Evolutionary conservation across 768 basidiomycete genomes (phyloP), one percentile per base, ranked within the genome.

Genomic region (Boletus rufocinnamomeus): DNA sequence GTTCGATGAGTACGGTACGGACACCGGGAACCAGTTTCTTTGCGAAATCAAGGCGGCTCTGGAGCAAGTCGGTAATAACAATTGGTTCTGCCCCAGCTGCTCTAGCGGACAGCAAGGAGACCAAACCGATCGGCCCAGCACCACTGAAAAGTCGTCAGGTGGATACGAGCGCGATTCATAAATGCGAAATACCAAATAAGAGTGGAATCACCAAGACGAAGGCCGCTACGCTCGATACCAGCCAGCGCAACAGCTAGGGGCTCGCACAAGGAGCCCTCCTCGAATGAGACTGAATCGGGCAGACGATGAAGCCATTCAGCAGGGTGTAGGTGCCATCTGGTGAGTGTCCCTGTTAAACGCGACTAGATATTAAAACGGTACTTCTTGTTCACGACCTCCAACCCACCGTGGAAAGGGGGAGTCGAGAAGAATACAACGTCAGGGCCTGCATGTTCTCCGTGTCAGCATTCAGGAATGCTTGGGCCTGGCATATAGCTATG

Each of bases 81-180:
- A 88, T 81, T 7, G 86, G 86, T 56, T 87, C 85, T 17, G 86
- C 87, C 8, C 86, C 86, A 43, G 86, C 86, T 48, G 87, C 86
- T 46, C 84, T 77, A 8, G 85, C 84, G 50, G 86, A 82, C 32
- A 88, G 77, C 21, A 88, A 76, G 19, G 86, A 77, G 27, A 84
- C 75, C 23, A 88, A 76, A 19, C 86, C 86, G 54, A 88, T 88
- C 3, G 87, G 86, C 19, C 86, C 86, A 25, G 86, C 84, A 55
- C 86, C 86, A 65, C 85, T 86, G 56, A 50, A 56, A 37, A 51
- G 21, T 16, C 27, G 44, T 71, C 45, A 72, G 70, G 40, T 23
- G 30, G 14, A 50, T 28, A 50, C 43, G n/a, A 50, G 23, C 17
- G 28, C 25, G 21, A 46, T 28, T 6, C 10, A 41, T 27, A 44